Conservation (phyloP, 2,329 filamentous ascomycete genomes). For the Monilinia laxa region DNA sequence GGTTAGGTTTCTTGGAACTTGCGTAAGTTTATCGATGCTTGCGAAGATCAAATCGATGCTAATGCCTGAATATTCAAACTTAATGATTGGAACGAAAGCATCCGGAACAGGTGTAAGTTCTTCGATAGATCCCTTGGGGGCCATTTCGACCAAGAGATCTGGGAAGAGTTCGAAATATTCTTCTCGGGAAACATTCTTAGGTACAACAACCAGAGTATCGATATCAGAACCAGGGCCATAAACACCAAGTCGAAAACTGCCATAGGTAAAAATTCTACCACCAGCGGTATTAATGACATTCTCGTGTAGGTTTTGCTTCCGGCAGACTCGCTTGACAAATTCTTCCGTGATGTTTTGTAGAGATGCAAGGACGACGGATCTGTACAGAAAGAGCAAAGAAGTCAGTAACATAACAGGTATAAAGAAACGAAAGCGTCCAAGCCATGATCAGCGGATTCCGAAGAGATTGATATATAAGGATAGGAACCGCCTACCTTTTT, state of each 20-base stretch:
- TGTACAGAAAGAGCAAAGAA: slow-evolving; percentile 40
- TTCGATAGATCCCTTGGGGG: slow-evolving; percentile 74
- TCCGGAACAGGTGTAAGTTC: slow-evolving; percentile 84
- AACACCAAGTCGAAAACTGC: slow-evolving; percentile 91
- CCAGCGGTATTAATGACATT: slow-evolving; percentile 79
- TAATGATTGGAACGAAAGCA: slow-evolving; percentile 95
- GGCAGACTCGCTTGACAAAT: slow-evolving; percentile 77
- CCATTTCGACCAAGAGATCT: slow-evolving; percentile 72
- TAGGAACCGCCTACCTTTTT: slow-evolving; percentile 61
- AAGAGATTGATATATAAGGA: not conserved
- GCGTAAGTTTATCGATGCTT: slow-evolving; percentile 65
- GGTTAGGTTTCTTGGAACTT: slow-evolving; percentile 70
- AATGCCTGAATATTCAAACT: slow-evolving; percentile 86
- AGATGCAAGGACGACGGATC: slow-evolving; percentile 66
- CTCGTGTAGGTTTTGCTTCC: slow-evolving; percentile 60
- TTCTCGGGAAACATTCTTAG: slow-evolving; percentile 81
- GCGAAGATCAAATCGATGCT: slow-evolving; percentile 94
- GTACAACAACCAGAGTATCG: slow-evolving; percentile 89
- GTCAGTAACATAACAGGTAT: slow-evolving; percentile 20
- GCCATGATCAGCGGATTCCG: not conserved
- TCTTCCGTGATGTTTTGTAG: slow-evolving; percentile 79
- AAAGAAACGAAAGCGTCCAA: not conserved
- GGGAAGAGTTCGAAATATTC: slow-evolving; percentile 94
- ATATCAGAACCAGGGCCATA: slow-evolving; percentile 97
- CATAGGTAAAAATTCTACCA: slow-evolving; percentile 93